Conservation (phyloP, 257 asterid genomes). For the Nicotiana benthamiana region DNA sequence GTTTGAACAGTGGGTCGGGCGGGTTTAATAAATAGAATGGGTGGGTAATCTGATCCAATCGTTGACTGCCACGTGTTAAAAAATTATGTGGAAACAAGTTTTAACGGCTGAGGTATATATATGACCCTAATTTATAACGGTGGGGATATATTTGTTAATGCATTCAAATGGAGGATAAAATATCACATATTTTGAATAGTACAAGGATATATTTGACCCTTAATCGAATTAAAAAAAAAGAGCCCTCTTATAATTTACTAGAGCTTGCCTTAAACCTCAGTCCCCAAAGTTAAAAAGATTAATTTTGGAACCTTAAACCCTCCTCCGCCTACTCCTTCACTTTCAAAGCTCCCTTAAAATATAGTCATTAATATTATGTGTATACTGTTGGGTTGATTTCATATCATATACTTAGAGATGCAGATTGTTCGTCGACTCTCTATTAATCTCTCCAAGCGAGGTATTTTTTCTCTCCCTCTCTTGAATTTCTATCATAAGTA, state of each 20-base stretch:
- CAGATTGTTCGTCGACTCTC: constrained; percentile 7
- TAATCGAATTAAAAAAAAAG: too few species aligned
- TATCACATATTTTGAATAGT: too few species aligned
- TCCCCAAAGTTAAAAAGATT: background rate
- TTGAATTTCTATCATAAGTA: background rate
- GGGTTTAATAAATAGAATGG: too few species aligned
- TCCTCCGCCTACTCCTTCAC: background rate
- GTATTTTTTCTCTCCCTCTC: background rate
- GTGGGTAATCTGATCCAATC: too few species aligned
- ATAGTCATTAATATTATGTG: background rate
- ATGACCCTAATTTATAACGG: too few species aligned
- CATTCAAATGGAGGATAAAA: too few species aligned
- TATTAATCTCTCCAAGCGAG: background rate
- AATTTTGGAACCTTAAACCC: background rate
- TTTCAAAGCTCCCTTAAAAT: background rate
- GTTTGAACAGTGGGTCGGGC: too few species aligned
- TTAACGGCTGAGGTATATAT: too few species aligned
- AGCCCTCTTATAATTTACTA: background rate
- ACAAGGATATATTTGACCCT: too few species aligned
- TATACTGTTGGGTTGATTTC: background rate
- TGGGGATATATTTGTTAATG: too few species aligned
- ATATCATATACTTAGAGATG: background rate
- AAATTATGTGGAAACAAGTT: too few species aligned
- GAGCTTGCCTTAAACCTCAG: background rate
- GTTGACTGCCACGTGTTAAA: too few species aligned